Percentiles rank a stretch among this genome's conserved stretches.
Conservation (phyloP, 495 filamentous ascomycete species). For the Terfezia claveryi region DNA sequence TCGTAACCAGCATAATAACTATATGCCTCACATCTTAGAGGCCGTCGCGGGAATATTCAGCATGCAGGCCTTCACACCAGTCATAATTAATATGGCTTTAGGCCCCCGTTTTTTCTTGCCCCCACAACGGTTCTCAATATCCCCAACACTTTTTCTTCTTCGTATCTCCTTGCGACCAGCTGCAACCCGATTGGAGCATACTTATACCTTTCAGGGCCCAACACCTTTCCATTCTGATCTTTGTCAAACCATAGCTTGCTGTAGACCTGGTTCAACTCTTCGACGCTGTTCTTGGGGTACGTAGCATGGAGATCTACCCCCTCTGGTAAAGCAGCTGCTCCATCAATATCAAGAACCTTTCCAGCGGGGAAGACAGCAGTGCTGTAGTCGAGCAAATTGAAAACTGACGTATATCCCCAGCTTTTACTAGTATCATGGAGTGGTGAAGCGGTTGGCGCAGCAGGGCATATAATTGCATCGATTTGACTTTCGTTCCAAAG, state of each 20-base stretch:
- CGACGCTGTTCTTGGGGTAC: constrained; percentile 19
- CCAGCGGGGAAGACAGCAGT: constrained; percentile 34
- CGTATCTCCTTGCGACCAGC: constrained; percentile 27
- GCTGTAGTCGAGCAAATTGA: constrained; percentile 54
- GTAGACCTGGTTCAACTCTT: constrained; percentile 27
- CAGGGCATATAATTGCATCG: constrained; percentile 50
- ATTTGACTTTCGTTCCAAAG: constrained; percentile 31
- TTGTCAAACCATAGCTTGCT: constrained; percentile 24
- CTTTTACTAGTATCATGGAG: constrained; percentile 38
- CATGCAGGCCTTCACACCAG: too few species aligned
- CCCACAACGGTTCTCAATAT: constrained; percentile 19
- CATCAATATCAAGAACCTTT: constrained; percentile 21
- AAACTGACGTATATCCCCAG: constrained; percentile 51
- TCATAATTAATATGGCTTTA: not conserved
- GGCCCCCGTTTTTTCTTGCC: not conserved
- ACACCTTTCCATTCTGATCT: constrained; percentile 23
- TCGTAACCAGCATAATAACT: too few species aligned
- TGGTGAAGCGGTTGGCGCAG: constrained; percentile 35
- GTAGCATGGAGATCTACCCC: constrained; percentile 20
- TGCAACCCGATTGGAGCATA: constrained; percentile 33
- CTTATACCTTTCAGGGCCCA: constrained; percentile 18
- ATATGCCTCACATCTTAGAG: too few species aligned
- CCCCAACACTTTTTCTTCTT: constrained; percentile 24
- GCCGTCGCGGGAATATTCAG: too few species aligned
- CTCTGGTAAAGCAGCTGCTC: not conserved